phyloP scores from a whole-genome alignment of 768 basidiomycete genomes.

The Cyathus striatus region DNA sequence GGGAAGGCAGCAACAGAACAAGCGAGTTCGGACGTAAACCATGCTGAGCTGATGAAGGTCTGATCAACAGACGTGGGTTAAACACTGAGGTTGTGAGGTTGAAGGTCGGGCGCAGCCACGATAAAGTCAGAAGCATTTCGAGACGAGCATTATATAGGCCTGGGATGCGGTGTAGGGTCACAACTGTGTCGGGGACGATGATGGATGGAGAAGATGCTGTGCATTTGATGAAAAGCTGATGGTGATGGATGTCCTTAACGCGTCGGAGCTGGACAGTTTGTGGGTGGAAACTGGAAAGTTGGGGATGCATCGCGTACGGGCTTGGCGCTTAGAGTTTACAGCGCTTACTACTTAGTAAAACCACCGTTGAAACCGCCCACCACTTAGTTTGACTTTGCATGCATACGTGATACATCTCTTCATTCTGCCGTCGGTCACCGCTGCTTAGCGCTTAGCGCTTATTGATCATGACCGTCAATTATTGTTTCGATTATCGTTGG shows the following conservation, averaged over 20 bases:
- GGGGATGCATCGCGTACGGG: too few relatives aligned
- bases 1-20: constrained; percentile 63
- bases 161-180: neutral
- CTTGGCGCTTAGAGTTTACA: too few relatives aligned
- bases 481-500: too few relatives aligned
- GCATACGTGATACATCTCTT: too few relatives aligned
- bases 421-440: too few relatives aligned
- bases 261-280: too few relatives aligned
- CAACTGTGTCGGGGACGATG: neutral
- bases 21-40: constrained; percentile 47
- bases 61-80: constrained; percentile 16
- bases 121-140: constrained; percentile 5
- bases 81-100: constrained; percentile 12
- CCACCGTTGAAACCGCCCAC: too few relatives aligned
- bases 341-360: too few relatives aligned
- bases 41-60: constrained; percentile 21
- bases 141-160: neutral
- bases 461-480: too few relatives aligned
- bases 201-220: neutral
- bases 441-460: too few relatives aligned
- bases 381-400: too few relatives aligned
- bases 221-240: neutral
- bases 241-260: neutral
- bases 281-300: too few relatives aligned
- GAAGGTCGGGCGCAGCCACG: constrained; percentile 33